These are phyloP conservation scores for Ogataea thermomethanolica DNA, from an alignment of 805 yeast genomes.

Conservation along the genomic window DNA sequence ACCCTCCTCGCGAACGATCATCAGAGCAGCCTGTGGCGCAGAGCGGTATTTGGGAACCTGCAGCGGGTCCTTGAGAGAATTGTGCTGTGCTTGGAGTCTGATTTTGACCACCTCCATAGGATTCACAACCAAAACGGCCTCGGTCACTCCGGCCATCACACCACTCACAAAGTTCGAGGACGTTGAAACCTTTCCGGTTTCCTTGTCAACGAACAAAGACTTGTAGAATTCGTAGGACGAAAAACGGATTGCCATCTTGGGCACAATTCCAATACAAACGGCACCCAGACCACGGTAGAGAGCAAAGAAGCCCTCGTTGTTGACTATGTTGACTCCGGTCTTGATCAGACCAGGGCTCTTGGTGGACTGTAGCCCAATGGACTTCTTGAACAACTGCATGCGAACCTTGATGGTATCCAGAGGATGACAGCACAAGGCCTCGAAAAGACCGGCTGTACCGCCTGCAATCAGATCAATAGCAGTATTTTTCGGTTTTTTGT, in stretches of 20 bases:
- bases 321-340: constrained; percentile 76
- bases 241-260: constrained; percentile 97
- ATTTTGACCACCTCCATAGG: constrained; percentile 98
- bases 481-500: constrained; percentile 35
- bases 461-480: constrained; percentile 81
- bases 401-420: constrained; percentile 95
- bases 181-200: constrained; percentile 66
- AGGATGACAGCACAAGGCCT: constrained; percentile 98
- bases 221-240: constrained; percentile 91
- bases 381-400: constrained; percentile 83
- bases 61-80: constrained; percentile 80
- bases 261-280: constrained; percentile 94
- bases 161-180: constrained; percentile 84
- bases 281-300: constrained; percentile 96
- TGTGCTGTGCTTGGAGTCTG: constrained; percentile 94
- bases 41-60: constrained; percentile 78
- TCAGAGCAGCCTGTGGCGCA: constrained; percentile 86
- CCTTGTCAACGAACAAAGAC: constrained; percentile 54
- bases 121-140: constrained; percentile 90
- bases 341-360: constrained; percentile 82
- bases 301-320: constrained; percentile 78
- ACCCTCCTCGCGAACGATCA: constrained; percentile 90
- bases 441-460: constrained; percentile 95
- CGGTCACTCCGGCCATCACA: constrained; percentile 96
- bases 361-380: constrained; percentile 42